Evolutionary conservation across 73 alveolate genomes (phyloP).

Genomic region (Paramecium pentaurelia): DNA sequence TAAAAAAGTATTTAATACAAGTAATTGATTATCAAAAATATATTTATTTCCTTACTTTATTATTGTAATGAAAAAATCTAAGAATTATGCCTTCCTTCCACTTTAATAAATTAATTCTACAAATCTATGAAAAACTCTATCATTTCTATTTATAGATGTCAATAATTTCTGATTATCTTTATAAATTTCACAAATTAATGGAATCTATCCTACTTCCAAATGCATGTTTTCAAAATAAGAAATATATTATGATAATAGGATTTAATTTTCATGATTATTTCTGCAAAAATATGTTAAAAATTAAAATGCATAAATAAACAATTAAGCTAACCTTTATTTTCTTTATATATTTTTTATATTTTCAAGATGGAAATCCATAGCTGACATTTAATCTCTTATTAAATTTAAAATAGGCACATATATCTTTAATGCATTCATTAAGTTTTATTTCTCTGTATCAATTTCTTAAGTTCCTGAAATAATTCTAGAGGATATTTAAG

Average conservation of each 20-base stretch:
- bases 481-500: background rate
- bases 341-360: background rate
- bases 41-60: slow-evolving; percentile 30
- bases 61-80: slow-evolving; percentile 46
- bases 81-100: slow-evolving; percentile 57
- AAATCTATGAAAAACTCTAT: background rate
- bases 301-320: slow-evolving; percentile 43
- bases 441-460: slow-evolving; percentile 29
- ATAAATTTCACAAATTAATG: slow-evolving; percentile 66
- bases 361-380: slow-evolving; percentile 14
- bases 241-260: background rate
- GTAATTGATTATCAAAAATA: slow-evolving; percentile 55
- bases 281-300: slow-evolving; percentile 47
- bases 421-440: slow-evolving; percentile 40
- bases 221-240: slow-evolving; percentile 41
- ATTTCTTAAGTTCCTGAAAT: slow-evolving; percentile 5
- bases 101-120: slow-evolving; percentile 15
- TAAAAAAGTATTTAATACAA: slow-evolving; percentile 49
- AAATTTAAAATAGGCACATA: slow-evolving; percentile 31
- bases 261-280: slow-evolving; percentile 56
- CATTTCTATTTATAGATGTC: slow-evolving; percentile 18
- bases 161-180: slow-evolving; percentile 50
- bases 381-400: slow-evolving; percentile 20
- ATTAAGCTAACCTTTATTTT: slow-evolving; percentile 29
- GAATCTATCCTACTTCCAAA: slow-evolving; percentile 59